Base-by-base conservation (phyloP, 306 rosid species). In the Acacia melanoxylon region DNA sequence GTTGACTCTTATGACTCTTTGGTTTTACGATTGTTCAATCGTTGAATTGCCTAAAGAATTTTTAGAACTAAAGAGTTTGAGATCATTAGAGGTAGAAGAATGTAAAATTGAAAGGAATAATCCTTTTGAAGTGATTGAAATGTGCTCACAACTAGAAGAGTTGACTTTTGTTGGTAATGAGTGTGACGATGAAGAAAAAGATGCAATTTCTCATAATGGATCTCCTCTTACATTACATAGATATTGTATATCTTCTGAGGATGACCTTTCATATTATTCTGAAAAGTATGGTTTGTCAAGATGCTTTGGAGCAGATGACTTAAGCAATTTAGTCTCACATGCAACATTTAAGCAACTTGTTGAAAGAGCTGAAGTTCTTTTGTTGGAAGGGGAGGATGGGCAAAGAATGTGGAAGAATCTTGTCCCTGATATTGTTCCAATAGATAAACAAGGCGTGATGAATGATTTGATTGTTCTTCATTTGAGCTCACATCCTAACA, bases 101-200 rank as follows among this genome's bases (percentile, higher is more conserved):
- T 29, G 31, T 37, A 19, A 56, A 68, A 74, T 58, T 41, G 9
- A 74, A 56, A 46, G 1, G 42, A 40, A 68, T 58, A 66, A 66
- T 66, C 78, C 78, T 29, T 79, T 61, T 45, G 73, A 45, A 58
- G 86, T 79, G 74, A 58, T 79, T 67, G 83, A 69, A 63, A 68
- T 49, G 75, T 59, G 52, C 46, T 12, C 59, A 12, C 29, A 52
- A 12, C 31, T 84, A 11, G 86, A 79, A 84, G 86, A 84, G 51
- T 11, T 84, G n/a, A 74, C 59, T 8, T 1, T 10, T n/a, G 20
- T 10, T 16, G 10, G 42, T 4, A 13, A 40, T n/a, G 1, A 1
- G 10, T 5, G 2, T 63, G 9, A 22, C 5, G 1, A 14, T 3
- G 20, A 10, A 66, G 20, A 66, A 14, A 1, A 6, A 31, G 44